Base-by-base conservation (phyloP, 345 rosid species). In the Alliaria petiolata region DNA sequence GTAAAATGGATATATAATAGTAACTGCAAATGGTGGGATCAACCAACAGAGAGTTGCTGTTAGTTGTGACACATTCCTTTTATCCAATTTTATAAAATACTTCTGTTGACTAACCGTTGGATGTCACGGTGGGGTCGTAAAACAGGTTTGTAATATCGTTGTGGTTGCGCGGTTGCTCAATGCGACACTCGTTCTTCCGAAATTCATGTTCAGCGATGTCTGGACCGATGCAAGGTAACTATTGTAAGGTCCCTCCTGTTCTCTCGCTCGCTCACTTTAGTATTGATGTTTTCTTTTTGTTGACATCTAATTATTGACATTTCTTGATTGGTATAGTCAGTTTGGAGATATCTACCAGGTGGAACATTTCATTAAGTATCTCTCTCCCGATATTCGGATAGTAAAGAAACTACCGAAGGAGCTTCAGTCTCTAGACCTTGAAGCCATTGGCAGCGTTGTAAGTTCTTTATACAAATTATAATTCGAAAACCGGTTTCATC, bases 1-100 rank as follows among this genome's bases (percentile, higher is more conserved):
- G 42, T 85, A 79, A 42, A 95, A 89, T 52, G 99, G 99, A 78
- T 95, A 91, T 79, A 83, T 95, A 61, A 69, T 87, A 85, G 77
- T 91, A 61, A 95, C 99, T 67, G 98, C 98, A 70, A 95, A 95
- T 85, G 99, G 99, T 67, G 99, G 99, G 17, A 85, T 95, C 40
- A 95, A 88, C 76, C 99, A 95, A 86, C 99, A 91, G 75, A 78
- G 98, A 71, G 99, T 95, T 15, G 97, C 99, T 71, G 99, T 91
- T 84, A 88, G 96, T 72, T 65, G 0, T 60, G n/a, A 30, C 46
- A 5, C 43, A 25, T 53, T 38, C 44, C 6, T 15, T 25, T 22
- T 22, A 4, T 51, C 33, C 7, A 10, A 16, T 6, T 42, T 39
- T 69, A 6, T 13, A 10, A 10, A 43, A 14, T 49, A 69, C n/a